Base-by-base conservation (phyloP, 75 land plant genomes). In the Isoetes taiwanensis region DNA sequence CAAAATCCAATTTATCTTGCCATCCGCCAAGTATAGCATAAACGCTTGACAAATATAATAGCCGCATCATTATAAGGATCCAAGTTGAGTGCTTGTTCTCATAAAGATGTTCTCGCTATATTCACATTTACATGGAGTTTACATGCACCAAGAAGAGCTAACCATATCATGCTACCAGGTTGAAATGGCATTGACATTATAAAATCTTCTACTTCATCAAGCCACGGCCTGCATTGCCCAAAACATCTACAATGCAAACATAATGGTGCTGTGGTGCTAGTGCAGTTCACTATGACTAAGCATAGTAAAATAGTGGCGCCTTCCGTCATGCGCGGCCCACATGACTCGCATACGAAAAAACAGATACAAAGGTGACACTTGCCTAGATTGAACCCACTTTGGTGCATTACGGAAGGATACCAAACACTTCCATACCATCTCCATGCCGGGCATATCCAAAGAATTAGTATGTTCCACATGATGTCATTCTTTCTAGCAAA, bases 401-500 rank as follows among this genome's bases (percentile, higher is more conserved):
- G 37, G 9, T 6, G 12, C 68, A 66, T 66, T 33, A 30, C 8
- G 31, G 10, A 39, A 40, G 41, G 1, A 58, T 0, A 20, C 25
- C 1, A 2, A 58, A 16, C 2, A 56, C 59, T 28, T 66, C 68
- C 30, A 28, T 20, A 24, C 16, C 52, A 35, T 32, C 21, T 5
- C 63, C 63, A 41, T 16, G n/a, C 31, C 48, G 33, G 2, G 63
- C 21, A 40, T 29, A 35, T 30, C 68, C 68, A 1, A 41, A 58
- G 27, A 66, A 20, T 53, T n/a, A 66, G 30, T 43, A 37, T 43
- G 48, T 57, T 66, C 68, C 68, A 66, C 19, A 62, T 57, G 26
- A 66, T 21, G 21, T 32, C 34, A 28, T 66, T 56, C 4, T 39
- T n/a, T 32, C 26, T 48, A 27, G 53, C 32, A 56, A 57, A 34